Evolutionary conservation across 2,329 filamentous ascomycete species (phyloP), one percentile per base, ranked within the genome.

Genomic region (Stachybotrys chartarum): DNA sequence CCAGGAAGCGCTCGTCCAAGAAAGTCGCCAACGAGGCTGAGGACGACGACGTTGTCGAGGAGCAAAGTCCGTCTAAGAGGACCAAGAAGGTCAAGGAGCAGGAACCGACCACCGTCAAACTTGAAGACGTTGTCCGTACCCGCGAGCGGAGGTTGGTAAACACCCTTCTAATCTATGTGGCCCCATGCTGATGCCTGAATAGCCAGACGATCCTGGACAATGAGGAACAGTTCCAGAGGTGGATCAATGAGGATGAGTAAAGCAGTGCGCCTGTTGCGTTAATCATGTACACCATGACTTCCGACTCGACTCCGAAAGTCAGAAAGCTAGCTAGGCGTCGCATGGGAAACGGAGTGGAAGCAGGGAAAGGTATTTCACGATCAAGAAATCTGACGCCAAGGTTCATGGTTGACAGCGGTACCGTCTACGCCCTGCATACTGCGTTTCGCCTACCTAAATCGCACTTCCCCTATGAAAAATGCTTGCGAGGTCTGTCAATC

Each of bases 81-180:
- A 50, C 56, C 45, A 73, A 73, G 65, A 58, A 52, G 24, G 59
- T 61, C 30, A 60, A 66, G 51, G 62, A 64, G 10, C 59, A 55
- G 12, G 58, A 59, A 5, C 11, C 51, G 6, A 39, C 42, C 6
- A 39, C 42, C 1, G 30, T 63, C 55, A 68, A 68, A 55, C 32
- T 57, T 11, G 59, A 64, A 32, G 51, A 59, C 3, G 11, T 42
- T 47, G 11, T 12, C 8, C 46, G 54, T 12, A 32, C 56, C 18
- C 59, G 57, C 30, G 58, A 62, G 42, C 53, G 47, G 53, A 66
- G 61, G 64, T 65, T 60, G 17, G 52, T 46, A 4, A 17, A 14
- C 30, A 35, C 18, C 5, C 18, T 46, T 30, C 35, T 42, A 10
- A 42, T 14, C 35, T 3, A 10, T 42, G 4, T 24, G 4, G 24